Evolutionary conservation across 805 yeast genomes (phyloP).

Genomic region (Cyberlindnera xylosilytica): DNA sequence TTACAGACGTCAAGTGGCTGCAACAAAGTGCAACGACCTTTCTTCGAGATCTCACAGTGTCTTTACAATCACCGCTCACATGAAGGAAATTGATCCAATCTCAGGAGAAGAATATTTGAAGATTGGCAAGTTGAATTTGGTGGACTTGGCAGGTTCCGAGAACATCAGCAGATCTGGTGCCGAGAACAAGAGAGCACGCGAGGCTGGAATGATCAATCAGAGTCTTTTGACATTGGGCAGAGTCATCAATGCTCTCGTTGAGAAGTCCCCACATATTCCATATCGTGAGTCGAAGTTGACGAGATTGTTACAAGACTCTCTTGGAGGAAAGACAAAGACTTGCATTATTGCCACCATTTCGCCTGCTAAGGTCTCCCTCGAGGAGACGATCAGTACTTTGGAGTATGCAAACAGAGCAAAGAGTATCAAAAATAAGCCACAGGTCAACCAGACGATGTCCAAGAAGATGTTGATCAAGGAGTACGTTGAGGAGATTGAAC

Average conservation of each 20-base stretch:
- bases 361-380: conserved; percentile 67
- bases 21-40: conserved; percentile 72
- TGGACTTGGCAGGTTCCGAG: conserved; percentile 94
- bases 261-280: conserved; percentile 67
- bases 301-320: conserved; percentile 71
- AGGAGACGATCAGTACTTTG: conserved; percentile 76
- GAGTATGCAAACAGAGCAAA: conserved; percentile 85
- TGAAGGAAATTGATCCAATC: conserved; percentile 45
- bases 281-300: conserved; percentile 83
- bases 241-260: conserved; percentile 74
- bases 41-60: conserved; percentile 82
- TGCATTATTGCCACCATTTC: conserved; percentile 81
- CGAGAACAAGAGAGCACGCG: conserved; percentile 76
- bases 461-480: conserved; percentile 54
- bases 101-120: conserved; percentile 49
- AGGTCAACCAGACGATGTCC: conserved; percentile 57
- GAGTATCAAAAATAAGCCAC: conserved; percentile 65
- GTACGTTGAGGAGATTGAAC: conserved; percentile 51
- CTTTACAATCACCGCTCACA: conserved; percentile 62
- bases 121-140: conserved; percentile 72
- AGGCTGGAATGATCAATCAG: conserved; percentile 89
- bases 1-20: conserved; percentile 64
- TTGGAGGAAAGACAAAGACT: conserved; percentile 83
- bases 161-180: conserved; percentile 85
- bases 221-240: conserved; percentile 81